phyloP scores from a whole-genome alignment of 192 early-diverging fungal genomes.

The Umbelopsis sp. region DNA sequence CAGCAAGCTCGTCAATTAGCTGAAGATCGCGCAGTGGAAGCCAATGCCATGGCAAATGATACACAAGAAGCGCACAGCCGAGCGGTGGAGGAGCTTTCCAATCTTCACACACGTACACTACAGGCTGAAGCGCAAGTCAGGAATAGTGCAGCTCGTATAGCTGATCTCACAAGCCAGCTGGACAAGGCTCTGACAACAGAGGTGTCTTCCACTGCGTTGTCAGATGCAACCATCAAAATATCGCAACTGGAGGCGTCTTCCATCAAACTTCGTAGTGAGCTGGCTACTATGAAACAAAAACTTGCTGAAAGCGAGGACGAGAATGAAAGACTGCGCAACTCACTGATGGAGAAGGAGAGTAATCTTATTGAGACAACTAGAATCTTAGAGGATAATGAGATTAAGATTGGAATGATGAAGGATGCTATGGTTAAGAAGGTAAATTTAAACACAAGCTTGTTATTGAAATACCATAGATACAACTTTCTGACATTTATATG shows the following conservation, averaged over 20 bases:
- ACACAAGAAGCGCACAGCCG: conserved; percentile 54
- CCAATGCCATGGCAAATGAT: conserved; percentile 50
- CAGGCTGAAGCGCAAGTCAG: conserved; percentile 46
- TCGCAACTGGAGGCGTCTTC: conserved; percentile 50
- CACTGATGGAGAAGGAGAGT: conserved; percentile 47
- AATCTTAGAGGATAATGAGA: conserved; percentile 48
- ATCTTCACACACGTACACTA: conserved; percentile 44
- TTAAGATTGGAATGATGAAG: conserved; percentile 49
- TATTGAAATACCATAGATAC: not conserved
- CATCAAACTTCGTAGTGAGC: conserved; percentile 49
- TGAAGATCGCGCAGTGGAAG: conserved; percentile 49
- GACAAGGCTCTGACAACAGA: conserved; percentile 5
- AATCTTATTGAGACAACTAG: conserved; percentile 33
- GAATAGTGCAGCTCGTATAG: conserved; percentile 37
- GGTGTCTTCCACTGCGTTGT: conserved; percentile 38
- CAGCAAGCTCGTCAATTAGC: conserved; percentile 44
- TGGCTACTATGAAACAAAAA: conserved; percentile 42
- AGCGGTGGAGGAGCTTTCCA: conserved; percentile 46
- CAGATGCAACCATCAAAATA: conserved; percentile 47
- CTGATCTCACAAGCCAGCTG: conserved; percentile 23
- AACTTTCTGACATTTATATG: not conserved
- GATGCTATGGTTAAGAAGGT: conserved; percentile 44
- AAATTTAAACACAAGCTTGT: not conserved
- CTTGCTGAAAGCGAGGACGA: conserved; percentile 48
- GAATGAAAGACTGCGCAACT: conserved; percentile 35